A percentile compares a stretch with the other conserved stretches of the same genome.
Evolutionary conservation across 305 asterid species (phyloP).

Genomic region (Fraxinus albicans): DNA sequence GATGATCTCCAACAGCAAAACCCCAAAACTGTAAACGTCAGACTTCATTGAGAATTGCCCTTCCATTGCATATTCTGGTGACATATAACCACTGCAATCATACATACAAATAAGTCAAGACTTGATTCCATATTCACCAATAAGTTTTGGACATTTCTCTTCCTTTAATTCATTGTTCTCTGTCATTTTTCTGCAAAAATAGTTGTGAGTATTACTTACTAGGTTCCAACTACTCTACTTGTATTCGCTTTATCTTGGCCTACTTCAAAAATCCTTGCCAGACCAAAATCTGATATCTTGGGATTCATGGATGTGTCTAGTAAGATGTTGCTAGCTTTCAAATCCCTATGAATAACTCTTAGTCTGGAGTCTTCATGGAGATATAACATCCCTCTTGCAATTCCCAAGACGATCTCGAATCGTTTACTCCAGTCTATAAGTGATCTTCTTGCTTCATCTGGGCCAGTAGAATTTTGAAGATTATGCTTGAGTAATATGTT

Average conservation of each 20-base stretch:
- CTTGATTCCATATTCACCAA: background rate
- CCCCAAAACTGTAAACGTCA: conserved; percentile 46
- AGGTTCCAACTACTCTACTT: conserved; percentile 46
- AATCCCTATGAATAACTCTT: conserved; percentile 43
- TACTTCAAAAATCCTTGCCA: conserved; percentile 43
- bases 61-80: conserved; percentile 51
- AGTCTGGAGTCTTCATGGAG: conserved; percentile 49
- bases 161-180: background rate
- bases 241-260: conserved; percentile 36
- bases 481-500: background rate
- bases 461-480: background rate
- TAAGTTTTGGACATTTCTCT: background rate
- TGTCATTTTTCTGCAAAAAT: background rate
- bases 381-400: conserved; percentile 43
- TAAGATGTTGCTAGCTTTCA: conserved; percentile 46
- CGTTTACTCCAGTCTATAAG: conserved; percentile 36
- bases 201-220: conserved; percentile 25
- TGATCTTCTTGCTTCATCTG: conserved; percentile 33
- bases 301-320: conserved; percentile 37
- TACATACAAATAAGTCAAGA: background rate
- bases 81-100: conserved; percentile 46
- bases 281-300: conserved; percentile 48
- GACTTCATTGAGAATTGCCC: conserved; percentile 41
- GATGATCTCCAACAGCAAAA: conserved; percentile 38
- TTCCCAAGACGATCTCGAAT: conserved; percentile 33